Evolutionary conservation across 345 rosid genomes (phyloP).

Genomic region (Citrus mangshanensis): DNA sequence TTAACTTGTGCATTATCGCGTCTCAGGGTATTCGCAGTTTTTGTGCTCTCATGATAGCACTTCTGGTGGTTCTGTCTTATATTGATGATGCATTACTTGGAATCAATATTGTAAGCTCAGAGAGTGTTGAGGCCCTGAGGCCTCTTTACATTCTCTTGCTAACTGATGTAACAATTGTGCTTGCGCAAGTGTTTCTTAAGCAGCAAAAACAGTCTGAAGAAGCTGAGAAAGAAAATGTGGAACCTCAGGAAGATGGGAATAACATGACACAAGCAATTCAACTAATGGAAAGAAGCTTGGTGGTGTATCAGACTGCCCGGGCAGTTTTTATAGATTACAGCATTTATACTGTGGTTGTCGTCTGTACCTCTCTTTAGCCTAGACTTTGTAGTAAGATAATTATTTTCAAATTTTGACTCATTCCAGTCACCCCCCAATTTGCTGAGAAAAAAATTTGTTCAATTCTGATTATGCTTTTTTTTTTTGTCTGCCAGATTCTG

Average conservation of each 20-base stretch:
- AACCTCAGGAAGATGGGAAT: constrained; percentile 24
- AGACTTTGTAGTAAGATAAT: neutral
- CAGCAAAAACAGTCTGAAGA: constrained; percentile 27
- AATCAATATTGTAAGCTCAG: constrained; percentile 29
- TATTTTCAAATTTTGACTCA: neutral
- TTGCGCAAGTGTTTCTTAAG: constrained; percentile 35
- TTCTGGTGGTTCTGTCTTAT: constrained; percentile 47
- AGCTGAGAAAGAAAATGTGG: constrained; percentile 28
- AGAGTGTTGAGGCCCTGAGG: constrained; percentile 41
- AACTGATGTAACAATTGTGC: constrained; percentile 50
- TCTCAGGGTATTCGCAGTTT: constrained; percentile 51
- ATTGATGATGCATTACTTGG: constrained; percentile 38
- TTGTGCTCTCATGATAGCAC: constrained; percentile 56
- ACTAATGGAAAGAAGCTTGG: constrained; percentile 75
- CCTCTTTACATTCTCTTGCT: constrained; percentile 65
- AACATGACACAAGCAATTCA: constrained; percentile 57
- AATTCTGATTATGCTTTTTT: neutral
- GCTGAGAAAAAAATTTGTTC: neutral
- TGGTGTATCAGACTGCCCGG: constrained; percentile 48
- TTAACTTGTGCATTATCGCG: constrained; percentile 50
- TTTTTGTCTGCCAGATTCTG: too few species aligned
- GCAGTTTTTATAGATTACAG: constrained; percentile 78
- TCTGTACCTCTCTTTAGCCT: constrained; percentile 41
- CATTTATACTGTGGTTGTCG: constrained; percentile 58
- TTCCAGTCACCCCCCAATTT: neutral